Conservation (phyloP, 345 rosid genomes). For the Pugionium cornutum region DNA sequence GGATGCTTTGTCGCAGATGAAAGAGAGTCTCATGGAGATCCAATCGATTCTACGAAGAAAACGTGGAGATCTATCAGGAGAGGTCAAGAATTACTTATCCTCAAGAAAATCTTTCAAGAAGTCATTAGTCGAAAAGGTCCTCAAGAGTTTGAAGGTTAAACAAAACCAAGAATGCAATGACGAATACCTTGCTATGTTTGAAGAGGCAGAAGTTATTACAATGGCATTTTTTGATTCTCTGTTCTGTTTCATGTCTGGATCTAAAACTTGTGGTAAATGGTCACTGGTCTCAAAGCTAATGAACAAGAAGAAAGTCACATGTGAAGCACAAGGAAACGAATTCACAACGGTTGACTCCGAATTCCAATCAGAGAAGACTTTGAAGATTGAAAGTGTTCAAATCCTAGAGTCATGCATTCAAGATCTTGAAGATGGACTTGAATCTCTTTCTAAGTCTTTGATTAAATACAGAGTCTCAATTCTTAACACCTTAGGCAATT, state of each 20-base stretch:
- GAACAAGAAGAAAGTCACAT: conserved; percentile 22
- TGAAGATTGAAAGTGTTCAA: conserved; percentile 32
- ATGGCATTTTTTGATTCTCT: conserved; percentile 27
- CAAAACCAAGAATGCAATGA: background rate
- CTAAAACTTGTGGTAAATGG: background rate
- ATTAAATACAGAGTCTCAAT: conserved; percentile 50
- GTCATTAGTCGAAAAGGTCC: conserved; percentile 3
- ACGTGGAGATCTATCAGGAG: conserved; percentile 3
- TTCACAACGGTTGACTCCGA: conserved; percentile 31
- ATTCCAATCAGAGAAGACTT: conserved; percentile 21
- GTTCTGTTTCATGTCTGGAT: conserved; percentile 17
- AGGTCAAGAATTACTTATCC: conserved; percentile 29
- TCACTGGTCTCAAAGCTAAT: conserved; percentile 4
- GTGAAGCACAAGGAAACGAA: conserved; percentile 24
- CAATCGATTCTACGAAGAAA: conserved; percentile 20
- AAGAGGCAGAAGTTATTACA: conserved; percentile 30
- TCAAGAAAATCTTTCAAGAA: conserved; percentile 16
- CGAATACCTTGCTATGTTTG: conserved; percentile 2
- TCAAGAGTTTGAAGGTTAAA: background rate
- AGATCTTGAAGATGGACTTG: conserved; percentile 47
- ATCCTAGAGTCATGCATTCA: conserved; percentile 43
- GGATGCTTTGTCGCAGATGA: conserved; percentile 40
- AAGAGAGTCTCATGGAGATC: conserved; percentile 28
- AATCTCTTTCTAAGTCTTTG: conserved; percentile 37
- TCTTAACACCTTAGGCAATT: conserved; percentile 43